phyloP scores from a whole-genome alignment of 2,329 filamentous ascomycete species.

The Trichoderma sp. region DNA sequence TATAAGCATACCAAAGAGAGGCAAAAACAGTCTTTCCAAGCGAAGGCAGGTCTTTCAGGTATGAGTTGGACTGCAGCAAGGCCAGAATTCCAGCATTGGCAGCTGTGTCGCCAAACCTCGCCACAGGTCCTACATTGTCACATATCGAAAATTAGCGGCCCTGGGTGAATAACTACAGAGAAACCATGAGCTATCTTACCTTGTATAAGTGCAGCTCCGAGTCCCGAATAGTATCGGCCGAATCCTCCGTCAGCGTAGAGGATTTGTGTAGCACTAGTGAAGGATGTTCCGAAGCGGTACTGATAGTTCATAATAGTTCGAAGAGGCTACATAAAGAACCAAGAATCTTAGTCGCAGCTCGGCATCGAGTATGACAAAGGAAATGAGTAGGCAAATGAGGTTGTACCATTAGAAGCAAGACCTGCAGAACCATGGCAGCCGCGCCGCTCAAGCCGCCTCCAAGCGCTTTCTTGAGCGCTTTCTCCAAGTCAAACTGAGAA shows the following conservation, averaged over 20 bases:
- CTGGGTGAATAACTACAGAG: not conserved
- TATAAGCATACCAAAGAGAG: conserved; percentile 39
- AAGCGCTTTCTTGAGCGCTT: conserved; percentile 44
- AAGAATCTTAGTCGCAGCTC: not conserved
- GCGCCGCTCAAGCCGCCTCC: conserved; percentile 47
- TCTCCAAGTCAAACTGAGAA: conserved; percentile 42
- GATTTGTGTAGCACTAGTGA: conserved; percentile 38
- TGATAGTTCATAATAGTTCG: conserved; percentile 52
- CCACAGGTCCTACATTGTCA: conserved; percentile 38
- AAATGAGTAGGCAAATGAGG: not conserved
- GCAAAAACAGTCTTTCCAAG: conserved; percentile 46
- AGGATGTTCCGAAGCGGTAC: conserved; percentile 45
- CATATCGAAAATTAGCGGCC: not conserved
- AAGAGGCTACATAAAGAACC: conserved; percentile 37
- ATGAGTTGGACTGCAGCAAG: conserved; percentile 45
- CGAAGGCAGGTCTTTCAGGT: conserved; percentile 42
- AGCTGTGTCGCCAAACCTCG: conserved; percentile 48
- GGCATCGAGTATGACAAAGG: not conserved
- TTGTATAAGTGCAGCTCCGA: conserved; percentile 45
- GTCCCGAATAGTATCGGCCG: conserved; percentile 45
- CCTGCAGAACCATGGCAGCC: conserved; percentile 48
- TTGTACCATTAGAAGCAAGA: conserved; percentile 45
- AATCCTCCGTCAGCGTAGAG: conserved; percentile 43
- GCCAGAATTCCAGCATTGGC: conserved; percentile 50
- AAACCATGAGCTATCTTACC: conserved; percentile 27